Evolutionary conservation across 106 monocot species (phyloP), one percentile per base, ranked within the genome.

Genomic region (Phalaenopsis equestris): DNA sequence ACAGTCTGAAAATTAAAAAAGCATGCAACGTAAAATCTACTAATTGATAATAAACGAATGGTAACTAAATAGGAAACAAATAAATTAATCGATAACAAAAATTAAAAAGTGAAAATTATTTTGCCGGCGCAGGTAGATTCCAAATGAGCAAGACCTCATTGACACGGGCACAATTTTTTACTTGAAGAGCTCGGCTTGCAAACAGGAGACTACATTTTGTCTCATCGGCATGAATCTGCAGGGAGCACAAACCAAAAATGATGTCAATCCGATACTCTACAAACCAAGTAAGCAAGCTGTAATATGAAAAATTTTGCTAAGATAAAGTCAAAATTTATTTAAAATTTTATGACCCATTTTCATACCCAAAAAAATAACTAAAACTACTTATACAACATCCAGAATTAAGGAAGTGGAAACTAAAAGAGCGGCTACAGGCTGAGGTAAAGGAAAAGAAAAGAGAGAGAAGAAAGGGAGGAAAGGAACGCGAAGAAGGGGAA

Each of bases 151-250:
- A 42, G 24, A 99, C 98, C 98, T 99, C 98, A 86, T 99, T 99
- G 41, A 99, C 93, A 61, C 83, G 86, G 57, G 88, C 98, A 87
- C 90, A 94, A 57, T 94, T 99, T 72, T 82, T 92, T 46, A 99
- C 91, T 79, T 83, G 87, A 39, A 92, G 80, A 87, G 98, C 98
- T 88, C 95, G 93, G 52, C 89, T 94, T 49, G 98, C 88, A 90
- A 99, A 99, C 82, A 91, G 89, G 39, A 99, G 93, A 79, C 87
- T 99, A 82, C 92, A 91, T 83, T 99, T 99, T 52, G 98, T 99
- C 81, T 99, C 98, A 88, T 99, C 94, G 8, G 85, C 74, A 84
- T 99, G 98, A 84, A 91, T 83, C 98, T 99, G 57, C 74, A 18
- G 82, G 49, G 2, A 37, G 2, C 70, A 78, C 42, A 81, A 36